Conservation (phyloP, 2,329 filamentous ascomycete genomes). For the Exserohilum rostratum region DNA sequence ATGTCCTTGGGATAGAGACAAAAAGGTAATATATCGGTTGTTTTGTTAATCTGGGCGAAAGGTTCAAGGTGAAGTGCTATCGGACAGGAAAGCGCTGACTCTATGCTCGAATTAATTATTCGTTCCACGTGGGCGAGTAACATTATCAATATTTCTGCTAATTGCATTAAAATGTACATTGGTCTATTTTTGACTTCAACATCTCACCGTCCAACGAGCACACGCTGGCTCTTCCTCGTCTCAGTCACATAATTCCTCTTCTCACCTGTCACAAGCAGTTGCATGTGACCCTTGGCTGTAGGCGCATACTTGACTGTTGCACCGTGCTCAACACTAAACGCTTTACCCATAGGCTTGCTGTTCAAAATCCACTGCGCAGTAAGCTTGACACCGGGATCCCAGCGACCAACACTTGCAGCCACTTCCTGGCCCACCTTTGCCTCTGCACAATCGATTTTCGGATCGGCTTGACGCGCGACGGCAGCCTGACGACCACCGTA, state of each 20-base stretch:
- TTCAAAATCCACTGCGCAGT: conserved; percentile 44
- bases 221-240: conserved; percentile 26
- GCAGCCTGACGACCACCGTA: conserved; percentile 44
- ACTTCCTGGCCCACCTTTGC: conserved; percentile 10
- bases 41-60: too few relatives aligned
- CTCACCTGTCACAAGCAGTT: conserved; percentile 24
- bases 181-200: neutral
- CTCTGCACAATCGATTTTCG: conserved; percentile 20
- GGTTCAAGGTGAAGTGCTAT: too few relatives aligned
- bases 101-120: too few relatives aligned
- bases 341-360: conserved; percentile 25
- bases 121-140: too few relatives aligned
- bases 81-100: too few relatives aligned
- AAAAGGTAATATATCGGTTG: too few relatives aligned
- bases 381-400: conserved; percentile 47
- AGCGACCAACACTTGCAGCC: conserved; percentile 37
- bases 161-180: neutral
- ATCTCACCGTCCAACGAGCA: conserved; percentile 3
- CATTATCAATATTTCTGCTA: too few relatives aligned
- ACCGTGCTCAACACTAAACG: conserved; percentile 35
- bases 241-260: conserved; percentile 33
- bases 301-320: conserved; percentile 21
- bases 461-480: conserved; percentile 38
- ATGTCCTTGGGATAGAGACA: too few relatives aligned
- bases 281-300: conserved; percentile 15